Evolutionary conservation across 1,284 basidiomycete species (phyloP).

Genomic region (Apiotrichum akiyoshidainum): DNA sequence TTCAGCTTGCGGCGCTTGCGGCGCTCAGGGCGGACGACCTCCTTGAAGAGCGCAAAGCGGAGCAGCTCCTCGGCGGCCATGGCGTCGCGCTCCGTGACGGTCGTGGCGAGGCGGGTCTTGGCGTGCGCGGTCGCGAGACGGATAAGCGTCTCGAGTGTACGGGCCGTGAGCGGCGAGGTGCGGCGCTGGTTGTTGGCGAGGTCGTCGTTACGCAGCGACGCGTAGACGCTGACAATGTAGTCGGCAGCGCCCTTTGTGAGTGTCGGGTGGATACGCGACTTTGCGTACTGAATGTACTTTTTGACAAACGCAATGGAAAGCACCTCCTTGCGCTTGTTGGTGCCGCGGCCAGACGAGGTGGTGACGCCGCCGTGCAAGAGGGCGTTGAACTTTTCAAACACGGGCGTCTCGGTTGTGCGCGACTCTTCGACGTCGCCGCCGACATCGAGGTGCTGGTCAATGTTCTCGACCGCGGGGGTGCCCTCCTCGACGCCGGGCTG

Average conservation of each 20-base stretch:
- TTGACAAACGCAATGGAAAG: conserved; percentile 93
- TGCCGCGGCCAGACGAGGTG: conserved; percentile 59
- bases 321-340: conserved; percentile 70
- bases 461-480: conserved; percentile 76
- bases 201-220: conserved; percentile 86
- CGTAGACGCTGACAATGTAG: conserved; percentile 89
- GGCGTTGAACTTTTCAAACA: conserved; percentile 96
- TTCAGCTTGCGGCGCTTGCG: conserved; percentile 74
- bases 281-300: conserved; percentile 98
- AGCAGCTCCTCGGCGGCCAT: conserved; percentile 90
- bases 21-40: conserved; percentile 77
- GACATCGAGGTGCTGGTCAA: conserved; percentile 80
- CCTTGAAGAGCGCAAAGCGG: conserved; percentile 96
- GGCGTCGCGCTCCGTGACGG: conserved; percentile 84
- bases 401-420: conserved; percentile 64
- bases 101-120: conserved; percentile 82
- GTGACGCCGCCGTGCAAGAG: conserved; percentile 82
- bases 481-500: conserved; percentile 92
- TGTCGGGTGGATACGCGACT: conserved; percentile 76
- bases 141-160: conserved; percentile 97
- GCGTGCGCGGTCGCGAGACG: conserved; percentile 97
- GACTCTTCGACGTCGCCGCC: conserved; percentile 62
- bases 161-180: conserved; percentile 96
- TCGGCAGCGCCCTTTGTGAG: conserved; percentile 92
- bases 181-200: conserved; percentile 84